Percentiles rank a stretch among this genome's conserved stretches.
These are phyloP conservation scores for Linderniella brevidens DNA, from an alignment of 257 asterid genomes.

Conservation along the genomic window DNA sequence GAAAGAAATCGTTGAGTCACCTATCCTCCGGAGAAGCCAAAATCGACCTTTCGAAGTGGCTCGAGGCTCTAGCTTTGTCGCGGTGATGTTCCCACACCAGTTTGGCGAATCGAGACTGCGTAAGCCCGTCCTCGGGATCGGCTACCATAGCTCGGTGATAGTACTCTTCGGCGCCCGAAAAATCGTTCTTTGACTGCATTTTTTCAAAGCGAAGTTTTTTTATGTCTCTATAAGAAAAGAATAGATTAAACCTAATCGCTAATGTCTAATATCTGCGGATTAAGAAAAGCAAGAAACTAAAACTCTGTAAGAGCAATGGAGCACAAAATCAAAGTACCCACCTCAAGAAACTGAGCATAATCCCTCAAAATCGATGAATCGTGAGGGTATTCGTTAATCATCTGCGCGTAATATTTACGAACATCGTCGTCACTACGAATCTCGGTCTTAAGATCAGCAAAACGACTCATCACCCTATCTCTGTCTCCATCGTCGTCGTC, in stretches of 20 bases:
- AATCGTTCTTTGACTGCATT: conserved; percentile 49
- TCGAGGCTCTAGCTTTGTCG: conserved; percentile 38
- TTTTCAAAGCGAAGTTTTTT: background rate
- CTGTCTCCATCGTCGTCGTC: conserved; percentile 3
- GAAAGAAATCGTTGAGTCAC: conserved; percentile 13
- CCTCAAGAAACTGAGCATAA: conserved; percentile 64
- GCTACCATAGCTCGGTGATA: conserved; percentile 40
- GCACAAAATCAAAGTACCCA: conserved; percentile 11
- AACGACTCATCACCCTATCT: background rate
- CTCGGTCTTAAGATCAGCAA: background rate
- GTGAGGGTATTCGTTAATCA: conserved; percentile 29
- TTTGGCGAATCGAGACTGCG: conserved; percentile 40
- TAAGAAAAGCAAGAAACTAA: no score
- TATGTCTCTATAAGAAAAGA: conserved; percentile 2
- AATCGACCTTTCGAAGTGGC: conserved; percentile 46
- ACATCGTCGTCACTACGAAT: conserved; percentile 10
- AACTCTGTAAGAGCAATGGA: background rate
- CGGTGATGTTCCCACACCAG: conserved; percentile 54
- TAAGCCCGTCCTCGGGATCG: conserved; percentile 56
- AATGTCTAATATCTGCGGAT: no score
- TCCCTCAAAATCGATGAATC: conserved; percentile 38
- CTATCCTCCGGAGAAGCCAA: conserved; percentile 62
- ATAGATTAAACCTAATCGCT: background rate
- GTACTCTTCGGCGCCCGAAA: conserved; percentile 55
- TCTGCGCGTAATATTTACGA: conserved; percentile 20